Evolutionary conservation across 306 rosid genomes (phyloP).

Genomic region (Prunus davidiana): DNA sequence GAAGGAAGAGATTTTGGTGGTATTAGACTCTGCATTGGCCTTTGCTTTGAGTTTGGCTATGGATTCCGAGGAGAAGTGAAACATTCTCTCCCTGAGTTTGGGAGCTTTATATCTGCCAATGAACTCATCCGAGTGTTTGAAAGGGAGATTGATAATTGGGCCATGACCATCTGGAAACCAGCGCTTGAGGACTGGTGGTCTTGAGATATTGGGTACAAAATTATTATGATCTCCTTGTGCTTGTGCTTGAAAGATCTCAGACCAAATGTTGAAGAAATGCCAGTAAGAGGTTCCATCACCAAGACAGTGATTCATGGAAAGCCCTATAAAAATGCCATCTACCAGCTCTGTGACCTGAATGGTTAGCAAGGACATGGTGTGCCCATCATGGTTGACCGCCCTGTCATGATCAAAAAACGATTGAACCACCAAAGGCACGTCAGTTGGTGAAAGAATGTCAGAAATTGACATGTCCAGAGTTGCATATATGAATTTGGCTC

Average conservation of each 20-base stretch:
- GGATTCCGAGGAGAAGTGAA: constrained; percentile 52
- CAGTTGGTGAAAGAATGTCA: constrained; percentile 48
- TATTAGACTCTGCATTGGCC: constrained; percentile 41
- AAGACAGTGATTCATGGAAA: constrained; percentile 51
- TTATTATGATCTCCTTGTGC: neutral
- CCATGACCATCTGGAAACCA: constrained; percentile 52
- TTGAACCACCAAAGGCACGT: constrained; percentile 49
- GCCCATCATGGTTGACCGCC: constrained; percentile 62
- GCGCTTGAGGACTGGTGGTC: constrained; percentile 33
- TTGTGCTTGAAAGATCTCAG: constrained; percentile 48
- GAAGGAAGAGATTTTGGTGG: constrained; percentile 46
- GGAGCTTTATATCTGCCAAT: constrained; percentile 39
- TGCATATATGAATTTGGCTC: constrained; percentile 54
- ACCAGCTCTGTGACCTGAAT: constrained; percentile 51
- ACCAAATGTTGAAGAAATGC: constrained; percentile 57
- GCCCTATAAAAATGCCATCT: constrained; percentile 67
- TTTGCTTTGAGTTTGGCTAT: constrained; percentile 52
- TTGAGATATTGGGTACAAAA: constrained; percentile 16
- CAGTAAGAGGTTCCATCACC: constrained; percentile 60
- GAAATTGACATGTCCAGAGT: constrained; percentile 34
- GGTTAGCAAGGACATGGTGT: constrained; percentile 46
- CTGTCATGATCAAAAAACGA: constrained; percentile 56
- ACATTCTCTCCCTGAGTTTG: constrained; percentile 42
- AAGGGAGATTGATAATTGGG: constrained; percentile 45
- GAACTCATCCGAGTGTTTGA: constrained; percentile 41